Evolutionary conservation across 371 early-diverging fungal genomes (phyloP).

Genomic region (Fennellomyces sp.): DNA sequence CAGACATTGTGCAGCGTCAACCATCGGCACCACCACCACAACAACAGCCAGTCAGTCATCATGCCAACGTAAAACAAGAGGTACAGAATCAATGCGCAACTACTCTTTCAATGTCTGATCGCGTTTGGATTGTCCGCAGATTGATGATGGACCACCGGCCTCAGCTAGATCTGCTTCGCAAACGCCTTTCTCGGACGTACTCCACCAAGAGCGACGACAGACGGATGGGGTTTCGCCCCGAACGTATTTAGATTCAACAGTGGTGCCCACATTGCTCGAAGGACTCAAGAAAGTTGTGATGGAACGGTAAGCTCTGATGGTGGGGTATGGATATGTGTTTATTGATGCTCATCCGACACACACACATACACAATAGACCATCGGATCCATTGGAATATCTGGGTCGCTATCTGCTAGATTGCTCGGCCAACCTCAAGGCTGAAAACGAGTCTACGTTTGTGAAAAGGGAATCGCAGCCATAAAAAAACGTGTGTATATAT

Average conservation of each 20-base stretch:
- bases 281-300: constrained; percentile 64
- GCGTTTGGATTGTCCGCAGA: too few relatives aligned
- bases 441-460: constrained; percentile 6
- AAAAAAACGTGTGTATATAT: background rate
- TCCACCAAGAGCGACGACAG: background rate
- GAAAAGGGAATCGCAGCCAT: constrained; percentile 1
- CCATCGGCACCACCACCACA: background rate
- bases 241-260: constrained; percentile 62
- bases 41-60: background rate
- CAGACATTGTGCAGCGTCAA: background rate
- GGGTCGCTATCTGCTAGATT: constrained; percentile 19
- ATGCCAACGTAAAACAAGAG: background rate
- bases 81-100: background rate
- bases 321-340: background rate
- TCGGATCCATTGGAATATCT: constrained; percentile 23
- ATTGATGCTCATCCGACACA: too few relatives aligned
- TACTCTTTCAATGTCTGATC: too few relatives aligned
- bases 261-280: constrained; percentile 63
- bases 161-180: background rate
- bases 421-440: constrained; percentile 15
- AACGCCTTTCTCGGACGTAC: background rate
- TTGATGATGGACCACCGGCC: background rate
- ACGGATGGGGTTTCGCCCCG: constrained; percentile 43
- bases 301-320: constrained; percentile 48
- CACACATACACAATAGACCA: too few relatives aligned